Base-by-base conservation (phyloP, 192 early-diverging fungal genomes). In the Umbelopsis ramanniana region DNA sequence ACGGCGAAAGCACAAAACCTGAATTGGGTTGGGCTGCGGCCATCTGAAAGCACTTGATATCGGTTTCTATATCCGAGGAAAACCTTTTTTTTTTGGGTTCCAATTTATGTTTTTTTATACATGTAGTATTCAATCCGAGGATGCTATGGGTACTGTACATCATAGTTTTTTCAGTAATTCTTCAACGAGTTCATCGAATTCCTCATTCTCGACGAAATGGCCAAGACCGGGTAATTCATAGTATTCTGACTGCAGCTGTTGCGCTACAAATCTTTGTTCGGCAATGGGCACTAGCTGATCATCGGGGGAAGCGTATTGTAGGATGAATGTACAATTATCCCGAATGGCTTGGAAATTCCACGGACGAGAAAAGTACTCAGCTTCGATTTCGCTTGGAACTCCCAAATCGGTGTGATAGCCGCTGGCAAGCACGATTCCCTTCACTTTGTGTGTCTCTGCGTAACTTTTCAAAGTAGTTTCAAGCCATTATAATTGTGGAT, bases 321-420 rank as follows among this genome's bases (percentile, higher is more conserved):
- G 7, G 48, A 50, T 50, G 17, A 50, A 50, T 21, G 48, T n/a
- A 15, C 48, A 50, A 19, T 50, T 50, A 21, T 50, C 48, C 21
- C 74, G 73, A 8, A 82, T 82, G 19, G 69, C 71, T 46, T 75
- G 72, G 74, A 76, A 82, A 40, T 82, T 52, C 81, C 81, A 82
- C 2, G 81, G 74, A 2, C 77, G 67, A 17, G 74, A 76, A 57
- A 82, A 79, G 38, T 82, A 82, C 69, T 74, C 81, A n/a, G 81
- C 22, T 19, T 78, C 74, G 17, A 69, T 63, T 72, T 81, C 79
- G 5, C 72, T 72, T 10, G 54, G 40, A 40, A 78, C 77, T 4
- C 72, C 81, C 3, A 82, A 74, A 26, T 82, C 76, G 0, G 81
- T 75, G 21, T 79, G 74, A 55, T 82, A 82, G 12, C 76, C 81